Evolutionary conservation across 352 stramenopile genomes (phyloP).

Genomic region (Saprolegnia diclina): DNA sequence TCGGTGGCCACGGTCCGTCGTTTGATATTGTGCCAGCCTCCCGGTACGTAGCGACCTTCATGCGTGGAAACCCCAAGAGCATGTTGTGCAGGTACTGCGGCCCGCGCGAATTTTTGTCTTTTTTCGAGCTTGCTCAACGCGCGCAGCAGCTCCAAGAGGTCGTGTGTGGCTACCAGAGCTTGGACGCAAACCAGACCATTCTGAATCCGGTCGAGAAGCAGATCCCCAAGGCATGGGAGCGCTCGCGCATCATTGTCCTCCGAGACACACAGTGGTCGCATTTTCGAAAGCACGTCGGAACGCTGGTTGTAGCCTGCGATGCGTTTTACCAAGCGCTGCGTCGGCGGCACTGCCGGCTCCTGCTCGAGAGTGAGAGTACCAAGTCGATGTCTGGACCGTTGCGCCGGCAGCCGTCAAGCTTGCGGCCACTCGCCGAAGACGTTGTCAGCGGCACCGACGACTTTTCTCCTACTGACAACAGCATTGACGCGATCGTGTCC

Average conservation of each 20-base stretch:
- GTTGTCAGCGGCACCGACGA: not conserved
- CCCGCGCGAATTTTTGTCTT: not conserved
- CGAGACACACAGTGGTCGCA: slow-evolving; percentile 7
- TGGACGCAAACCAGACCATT: not conserved
- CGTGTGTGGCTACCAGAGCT: slow-evolving; percentile 11
- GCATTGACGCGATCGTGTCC: not conserved
- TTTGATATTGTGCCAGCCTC: slow-evolving; percentile 20
- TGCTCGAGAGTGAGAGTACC: not conserved
- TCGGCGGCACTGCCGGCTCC: not conserved
- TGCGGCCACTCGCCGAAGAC: not conserved
- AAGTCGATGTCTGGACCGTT: not conserved
- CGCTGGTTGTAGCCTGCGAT: not conserved
- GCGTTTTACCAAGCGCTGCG: slow-evolving; percentile 8
- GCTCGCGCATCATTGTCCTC: slow-evolving; percentile 1
- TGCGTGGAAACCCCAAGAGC: too few relatives aligned
- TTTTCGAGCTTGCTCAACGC: slow-evolving; percentile 5
- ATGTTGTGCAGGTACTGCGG: not conserved
- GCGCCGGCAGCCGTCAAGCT: not conserved
- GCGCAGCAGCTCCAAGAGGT: slow-evolving; percentile 9
- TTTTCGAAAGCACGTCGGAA: not conserved
- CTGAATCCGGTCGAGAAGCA: slow-evolving; percentile 11
- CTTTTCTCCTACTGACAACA: not conserved
- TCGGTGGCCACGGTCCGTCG: not conserved
- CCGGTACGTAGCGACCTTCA: slow-evolving; percentile 11
- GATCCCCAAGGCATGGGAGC: not conserved